A percentile compares a stretch with the other conserved stretches of the same genome.
Evolutionary conservation across 2,329 filamentous ascomycete species (phyloP).

Genomic region (Botrytis cinerea): DNA sequence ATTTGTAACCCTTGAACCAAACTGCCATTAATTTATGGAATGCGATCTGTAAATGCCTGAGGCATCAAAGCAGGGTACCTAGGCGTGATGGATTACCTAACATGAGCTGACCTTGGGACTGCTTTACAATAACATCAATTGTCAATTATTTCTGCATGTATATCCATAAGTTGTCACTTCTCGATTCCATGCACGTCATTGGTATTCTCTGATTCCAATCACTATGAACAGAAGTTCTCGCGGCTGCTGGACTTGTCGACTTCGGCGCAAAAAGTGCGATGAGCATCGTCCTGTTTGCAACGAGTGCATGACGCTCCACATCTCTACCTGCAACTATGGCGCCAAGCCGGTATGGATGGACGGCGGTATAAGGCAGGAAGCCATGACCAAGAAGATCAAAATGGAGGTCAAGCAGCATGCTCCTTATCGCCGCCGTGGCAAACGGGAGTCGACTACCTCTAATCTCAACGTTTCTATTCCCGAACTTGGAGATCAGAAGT

Average conservation of each 20-base stretch:
- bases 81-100: background rate
- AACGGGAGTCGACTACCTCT: slow-evolving; percentile 24
- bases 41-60: background rate
- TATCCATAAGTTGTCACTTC: background rate
- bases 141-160: background rate
- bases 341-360: slow-evolving; percentile 40
- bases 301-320: slow-evolving; percentile 53
- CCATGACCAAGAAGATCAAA: slow-evolving; percentile 56
- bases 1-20: background rate
- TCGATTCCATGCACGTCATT: background rate
- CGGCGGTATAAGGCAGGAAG: slow-evolving; percentile 45
- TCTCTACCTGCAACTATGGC: slow-evolving; percentile 55
- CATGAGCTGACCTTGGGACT: background rate
- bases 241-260: slow-evolving; percentile 48
- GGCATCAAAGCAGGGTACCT: background rate
- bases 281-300: slow-evolving; percentile 54
- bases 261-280: slow-evolving; percentile 63
- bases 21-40: background rate
- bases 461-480: slow-evolving; percentile 17
- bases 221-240: slow-evolving; percentile 17
- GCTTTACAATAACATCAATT: background rate
- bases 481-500: slow-evolving; percentile 22
- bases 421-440: slow-evolving; percentile 47
- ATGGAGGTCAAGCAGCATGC: slow-evolving; percentile 57
- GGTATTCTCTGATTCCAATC: background rate